Base-by-base conservation (phyloP, 257 asterid species). In the Ballota nigra region DNA sequence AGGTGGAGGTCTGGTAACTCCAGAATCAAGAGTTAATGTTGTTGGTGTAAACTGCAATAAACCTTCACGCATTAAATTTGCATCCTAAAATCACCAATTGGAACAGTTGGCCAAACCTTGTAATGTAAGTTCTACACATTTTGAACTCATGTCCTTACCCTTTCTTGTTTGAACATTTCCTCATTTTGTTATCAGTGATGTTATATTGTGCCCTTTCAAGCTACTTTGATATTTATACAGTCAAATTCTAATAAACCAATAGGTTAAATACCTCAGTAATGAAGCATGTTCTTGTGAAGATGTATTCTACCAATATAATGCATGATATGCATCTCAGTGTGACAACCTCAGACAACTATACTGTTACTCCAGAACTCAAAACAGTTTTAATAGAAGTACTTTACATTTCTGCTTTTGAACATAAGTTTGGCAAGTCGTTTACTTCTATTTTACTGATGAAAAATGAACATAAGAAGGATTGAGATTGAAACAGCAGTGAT, bases 1-100 rank as follows among this genome's bases (percentile, higher is more conserved):
- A 63, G 99, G 93, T 15, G 97, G 99, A 69, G 98, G 97, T 79
- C 98, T 89, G 55, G 98, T 94, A 72, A 89, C 93, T 79, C 97
- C 99, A 72, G 98, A 86, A 76, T 91, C 99, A 69, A 94, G 98
- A 55, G 96, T 91, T 88, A 91, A 73, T 24, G 96, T 73, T 31
- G 93, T 79, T 40, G 98, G 99, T 12, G 77, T 80, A 87, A 91
- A 91, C 99, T 91, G 96, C 86, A 78, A 75, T 10, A 70, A 33
- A 74, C 31, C 34, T 77, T 16, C 69, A 79, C 47, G 55, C 68
- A 59, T 68, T 68, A 62, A 13, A 49, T 24, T 36, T 33, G 47
- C 57, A 43, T 53, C 62, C 53, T 34, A 73, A 49, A 66, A 52
- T 31, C 73, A 72, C 47, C 11, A 34, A 57, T 19, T 40, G 15